Evolutionary conservation across 768 basidiomycete genomes (phyloP), one percentile per base, ranked within the genome.

Genomic region (Ramaria rubella): DNA sequence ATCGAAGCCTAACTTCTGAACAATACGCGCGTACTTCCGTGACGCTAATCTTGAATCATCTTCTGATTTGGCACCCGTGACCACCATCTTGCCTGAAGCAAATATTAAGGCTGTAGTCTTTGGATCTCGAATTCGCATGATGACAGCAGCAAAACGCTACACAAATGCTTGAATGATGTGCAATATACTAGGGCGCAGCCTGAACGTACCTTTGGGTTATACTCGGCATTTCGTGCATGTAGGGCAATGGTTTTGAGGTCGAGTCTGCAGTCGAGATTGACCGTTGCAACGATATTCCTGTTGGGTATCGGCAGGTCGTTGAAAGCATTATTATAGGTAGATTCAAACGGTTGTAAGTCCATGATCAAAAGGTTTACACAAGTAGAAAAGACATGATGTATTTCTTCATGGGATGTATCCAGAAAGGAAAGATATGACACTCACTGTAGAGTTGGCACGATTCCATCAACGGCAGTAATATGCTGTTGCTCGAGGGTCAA

Each of bases 101-200:
- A 99, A 99, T 72, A 99, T 98, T 64, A 99, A 84, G 23, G 95
- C 96, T 51, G 96, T 99, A 58, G 96, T 99, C 80, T 99, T 99
- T 50, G 96, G 96, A 65, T 98, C 96, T 63, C 96, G 94, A 68
- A 99, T 98, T 72, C 96, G 92, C 96, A 99, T 99, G 75, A 99
- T 98, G 64, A 98, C 96, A 59, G 96, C 96, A 64, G 95, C 96
- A 78, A 99, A 99, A 87, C 96, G 96, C 96, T 99, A 73, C 75
- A 74, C 75, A 76, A 73, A 77, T 75, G 26, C 19, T 29, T 29
- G 26, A 43, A 11, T 75, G 81, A 81, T 79, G 81, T 78, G 80
- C 77, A 74, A 77, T 74, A 71, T 8, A 42, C n/a, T 8, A 21
- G 23, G 40, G 23, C 40, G 23, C 7, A 5, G 70, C 33, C 23